Conservation (phyloP, 1,139 yeast species). For the Magnusiomyces paraingens region DNA sequence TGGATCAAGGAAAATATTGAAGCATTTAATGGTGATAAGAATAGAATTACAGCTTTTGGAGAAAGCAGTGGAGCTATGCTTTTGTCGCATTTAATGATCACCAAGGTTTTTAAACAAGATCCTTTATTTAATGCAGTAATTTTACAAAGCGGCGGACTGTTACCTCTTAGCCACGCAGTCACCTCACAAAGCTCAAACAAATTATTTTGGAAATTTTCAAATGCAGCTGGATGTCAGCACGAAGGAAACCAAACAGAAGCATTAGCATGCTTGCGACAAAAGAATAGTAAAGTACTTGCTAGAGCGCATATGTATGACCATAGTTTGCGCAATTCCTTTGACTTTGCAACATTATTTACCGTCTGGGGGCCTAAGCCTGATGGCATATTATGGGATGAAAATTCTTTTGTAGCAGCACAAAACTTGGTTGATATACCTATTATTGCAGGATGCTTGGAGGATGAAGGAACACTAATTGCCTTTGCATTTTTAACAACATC, state of each 20-base stretch:
- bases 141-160: conserved; percentile 13
- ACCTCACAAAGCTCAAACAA: conserved; percentile 16
- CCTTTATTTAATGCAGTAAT: conserved; percentile 29
- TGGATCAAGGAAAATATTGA: conserved; percentile 36
- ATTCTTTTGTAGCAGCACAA: conserved; percentile 9
- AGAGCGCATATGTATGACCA: conserved; percentile 13
- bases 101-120: conserved; percentile 19
- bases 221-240: conserved; percentile 14
- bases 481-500: not conserved
- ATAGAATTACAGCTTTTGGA: conserved; percentile 34
- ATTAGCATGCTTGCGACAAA: conserved; percentile 18
- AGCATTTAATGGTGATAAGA: conserved; percentile 37
- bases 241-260: conserved; percentile 10
- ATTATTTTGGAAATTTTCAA: conserved; percentile 16
- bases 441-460: conserved; percentile 21
- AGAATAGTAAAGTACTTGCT: conserved; percentile 11
- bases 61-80: conserved; percentile 37
- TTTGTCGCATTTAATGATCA: conserved; percentile 27
- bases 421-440: conserved; percentile 19
- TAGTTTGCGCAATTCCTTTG: conserved; percentile 12
- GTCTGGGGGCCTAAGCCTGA: conserved; percentile 20
- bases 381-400: conserved; percentile 16
- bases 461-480: conserved; percentile 24
- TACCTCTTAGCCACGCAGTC: conserved; percentile 11
- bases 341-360: conserved; percentile 15